These are phyloP conservation scores for Galeopsis tetrahit DNA, from an alignment of 257 asterid genomes.

Conservation along the genomic window DNA sequence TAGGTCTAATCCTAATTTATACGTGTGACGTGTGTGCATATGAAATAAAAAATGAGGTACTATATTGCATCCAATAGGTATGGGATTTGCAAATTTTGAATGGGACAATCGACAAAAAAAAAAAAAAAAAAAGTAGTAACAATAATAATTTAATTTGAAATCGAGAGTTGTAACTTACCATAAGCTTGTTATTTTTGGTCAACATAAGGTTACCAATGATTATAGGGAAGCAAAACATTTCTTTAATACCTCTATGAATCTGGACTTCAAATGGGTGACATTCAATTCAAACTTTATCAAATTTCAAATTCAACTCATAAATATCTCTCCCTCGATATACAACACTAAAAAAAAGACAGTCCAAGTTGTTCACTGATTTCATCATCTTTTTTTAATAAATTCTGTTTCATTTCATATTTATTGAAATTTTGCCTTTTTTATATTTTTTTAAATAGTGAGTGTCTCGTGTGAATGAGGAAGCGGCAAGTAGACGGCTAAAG, in stretches of 20 bases:
- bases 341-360: no score
- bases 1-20: no score
- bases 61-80: no score
- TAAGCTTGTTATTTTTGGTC: conserved; percentile 3
- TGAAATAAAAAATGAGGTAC: no score
- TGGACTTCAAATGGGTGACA: not conserved
- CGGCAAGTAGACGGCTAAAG: not conserved
- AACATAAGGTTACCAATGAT: conserved; percentile 7
- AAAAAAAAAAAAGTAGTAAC: no score
- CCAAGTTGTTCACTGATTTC: no score
- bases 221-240: not conserved
- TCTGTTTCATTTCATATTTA: no score
- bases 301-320: not conserved
- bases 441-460: not conserved
- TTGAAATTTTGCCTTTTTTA: not conserved
- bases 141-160: no score
- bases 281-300: not conserved
- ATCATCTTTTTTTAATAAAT: no score
- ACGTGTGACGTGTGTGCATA: no score
- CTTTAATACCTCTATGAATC: conserved; percentile 19
- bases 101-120: no score
- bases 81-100: no score
- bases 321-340: not conserved
- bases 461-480: not conserved
- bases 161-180: not conserved